These are phyloP conservation scores for Ceratobasidium sp. DNA, from an alignment of 1,284 basidiomycete species.

Conservation along the genomic window DNA sequence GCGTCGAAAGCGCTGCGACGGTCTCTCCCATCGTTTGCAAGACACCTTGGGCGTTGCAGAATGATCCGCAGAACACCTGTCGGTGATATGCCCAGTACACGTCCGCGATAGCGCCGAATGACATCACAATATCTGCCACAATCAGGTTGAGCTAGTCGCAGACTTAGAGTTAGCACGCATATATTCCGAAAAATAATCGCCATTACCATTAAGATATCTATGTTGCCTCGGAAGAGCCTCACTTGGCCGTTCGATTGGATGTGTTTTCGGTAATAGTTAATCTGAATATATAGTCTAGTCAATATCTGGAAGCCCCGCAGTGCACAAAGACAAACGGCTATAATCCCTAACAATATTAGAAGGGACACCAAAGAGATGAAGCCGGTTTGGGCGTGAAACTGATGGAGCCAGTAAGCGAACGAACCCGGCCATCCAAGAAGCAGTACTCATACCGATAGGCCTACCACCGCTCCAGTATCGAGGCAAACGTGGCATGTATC, in stretches of 20 bases:
- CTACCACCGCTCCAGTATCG: constrained; percentile 37
- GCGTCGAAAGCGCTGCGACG: constrained; percentile 34
- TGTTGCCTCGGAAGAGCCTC: constrained; percentile 32
- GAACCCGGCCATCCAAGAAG: not conserved
- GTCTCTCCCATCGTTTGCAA: constrained; percentile 37
- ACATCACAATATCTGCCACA: constrained; percentile 35
- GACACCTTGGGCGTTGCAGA: constrained; percentile 36
- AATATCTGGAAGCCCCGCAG: not conserved
- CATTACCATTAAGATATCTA: constrained; percentile 43
- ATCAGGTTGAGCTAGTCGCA: constrained; percentile 36
- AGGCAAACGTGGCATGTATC: constrained; percentile 41
- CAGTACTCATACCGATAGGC: constrained; percentile 6
- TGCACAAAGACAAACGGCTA: not conserved
- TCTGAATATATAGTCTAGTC: not conserved
- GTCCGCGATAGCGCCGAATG: constrained; percentile 33
- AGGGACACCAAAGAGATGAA: constrained; percentile 26
- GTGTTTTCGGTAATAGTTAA: constrained; percentile 6
- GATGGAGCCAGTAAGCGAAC: not conserved
- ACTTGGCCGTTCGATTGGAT: not conserved
- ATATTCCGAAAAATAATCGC: not conserved
- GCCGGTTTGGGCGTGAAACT: constrained; percentile 42
- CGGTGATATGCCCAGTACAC: constrained; percentile 42
- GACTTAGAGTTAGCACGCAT: not conserved
- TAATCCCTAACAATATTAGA: constrained; percentile 14
- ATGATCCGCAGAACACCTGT: constrained; percentile 43